Evolutionary conservation across 169 alveolate species (phyloP).

Genomic region (Eimeria tenella): DNA sequence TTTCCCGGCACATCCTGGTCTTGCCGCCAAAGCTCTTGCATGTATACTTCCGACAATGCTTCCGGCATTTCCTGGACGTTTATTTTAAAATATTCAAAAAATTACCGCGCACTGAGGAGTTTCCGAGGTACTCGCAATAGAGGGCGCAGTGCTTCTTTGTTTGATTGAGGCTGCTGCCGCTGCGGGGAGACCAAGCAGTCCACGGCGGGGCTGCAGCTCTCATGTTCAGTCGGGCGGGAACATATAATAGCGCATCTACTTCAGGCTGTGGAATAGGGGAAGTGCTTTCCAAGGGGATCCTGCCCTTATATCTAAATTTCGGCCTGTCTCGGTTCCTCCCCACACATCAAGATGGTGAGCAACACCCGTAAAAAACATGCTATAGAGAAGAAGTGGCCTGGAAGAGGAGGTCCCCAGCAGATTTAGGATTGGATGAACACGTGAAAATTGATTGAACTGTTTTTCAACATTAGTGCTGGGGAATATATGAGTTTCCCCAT

Average conservation of each 20-base stretch:
- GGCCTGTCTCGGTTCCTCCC: constrained; percentile 43
- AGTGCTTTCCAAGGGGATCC: not conserved
- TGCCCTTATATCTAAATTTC: not conserved
- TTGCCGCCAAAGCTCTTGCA: too few relatives aligned
- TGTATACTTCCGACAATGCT: too few relatives aligned
- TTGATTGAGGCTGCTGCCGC: not conserved
- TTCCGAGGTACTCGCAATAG: too few relatives aligned
- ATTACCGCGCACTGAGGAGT: too few relatives aligned
- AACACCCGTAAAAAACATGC: not conserved
- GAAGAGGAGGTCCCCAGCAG: not conserved
- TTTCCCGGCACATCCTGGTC: too few relatives aligned
- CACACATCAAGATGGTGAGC: constrained; percentile 63
- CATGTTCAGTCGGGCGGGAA: not conserved
- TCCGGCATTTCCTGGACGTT: too few relatives aligned
- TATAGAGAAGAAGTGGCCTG: not conserved
- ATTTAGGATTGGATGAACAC: not conserved
- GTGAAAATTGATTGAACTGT: not conserved
- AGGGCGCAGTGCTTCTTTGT: too few relatives aligned
- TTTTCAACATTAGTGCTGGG: not conserved
- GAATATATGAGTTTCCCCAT: too few relatives aligned
- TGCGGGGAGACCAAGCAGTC: constrained; percentile 36
- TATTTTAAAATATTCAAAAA: too few relatives aligned
- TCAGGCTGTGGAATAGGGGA: not conserved
- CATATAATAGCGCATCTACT: not conserved
- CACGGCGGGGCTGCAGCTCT: constrained; percentile 52